phyloP scores from a whole-genome alignment of 495 filamentous ascomycete species.

The Clohesyomyces aquaticus region DNA sequence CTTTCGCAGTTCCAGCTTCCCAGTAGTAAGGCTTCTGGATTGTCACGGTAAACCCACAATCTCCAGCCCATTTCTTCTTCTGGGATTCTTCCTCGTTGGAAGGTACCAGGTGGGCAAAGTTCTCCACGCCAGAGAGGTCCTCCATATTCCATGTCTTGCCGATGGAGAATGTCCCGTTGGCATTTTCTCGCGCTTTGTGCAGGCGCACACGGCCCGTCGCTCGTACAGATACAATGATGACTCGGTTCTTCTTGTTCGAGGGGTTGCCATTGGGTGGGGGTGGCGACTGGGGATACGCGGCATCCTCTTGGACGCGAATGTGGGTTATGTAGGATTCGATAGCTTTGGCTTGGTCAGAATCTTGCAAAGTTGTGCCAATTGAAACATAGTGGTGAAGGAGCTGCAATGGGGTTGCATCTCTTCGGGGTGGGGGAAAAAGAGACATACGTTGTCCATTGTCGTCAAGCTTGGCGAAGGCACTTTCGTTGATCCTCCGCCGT shows the following conservation, averaged over 20 bases:
- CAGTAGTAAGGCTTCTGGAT: conserved; percentile 96
- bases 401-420: not conserved
- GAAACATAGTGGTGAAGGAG: conserved; percentile 12
- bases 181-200: conserved; percentile 95
- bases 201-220: conserved; percentile 90
- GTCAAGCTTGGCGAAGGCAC: conserved; percentile 88
- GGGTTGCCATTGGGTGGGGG: conserved; percentile 71
- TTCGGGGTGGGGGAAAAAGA: conserved; percentile 17
- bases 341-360: conserved; percentile 54
- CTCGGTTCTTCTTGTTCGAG: conserved; percentile 80
- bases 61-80: conserved; percentile 75
- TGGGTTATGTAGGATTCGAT: conserved; percentile 97
- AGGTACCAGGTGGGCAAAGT: conserved; percentile 63
- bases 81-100: conserved; percentile 62
- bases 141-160: conserved; percentile 97
- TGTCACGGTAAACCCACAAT: conserved; percentile 83
- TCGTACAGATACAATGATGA: conserved; percentile 89
- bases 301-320: conserved; percentile 85
- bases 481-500: conserved; percentile 87
- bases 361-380: not conserved
- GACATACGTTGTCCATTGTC: conserved; percentile 75
- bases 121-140: conserved; percentile 79
- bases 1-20: conserved; percentile 87
- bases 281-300: conserved; percentile 78
- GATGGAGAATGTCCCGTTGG: conserved; percentile 91